Evolutionary conservation across 805 yeast species (phyloP).

Genomic region (Komagataella mondaviorum): DNA sequence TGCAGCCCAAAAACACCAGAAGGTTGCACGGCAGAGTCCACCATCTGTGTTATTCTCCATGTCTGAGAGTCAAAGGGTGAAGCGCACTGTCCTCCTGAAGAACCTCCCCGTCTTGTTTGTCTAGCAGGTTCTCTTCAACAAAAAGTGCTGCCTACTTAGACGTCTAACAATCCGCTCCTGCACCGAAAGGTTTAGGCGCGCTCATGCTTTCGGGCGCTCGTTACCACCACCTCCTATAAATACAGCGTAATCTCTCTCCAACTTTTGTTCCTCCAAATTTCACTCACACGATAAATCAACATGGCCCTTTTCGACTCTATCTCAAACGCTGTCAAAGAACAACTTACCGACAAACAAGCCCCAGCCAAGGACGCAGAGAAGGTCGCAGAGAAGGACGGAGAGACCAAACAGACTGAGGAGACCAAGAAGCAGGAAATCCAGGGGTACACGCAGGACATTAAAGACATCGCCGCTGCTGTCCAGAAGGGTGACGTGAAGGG

Average conservation of each 20-base stretch:
- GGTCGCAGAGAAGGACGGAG: not conserved
- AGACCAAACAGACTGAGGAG: not conserved
- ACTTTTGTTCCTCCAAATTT: not conserved
- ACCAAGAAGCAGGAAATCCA: not conserved
- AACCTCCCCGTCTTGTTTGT: not conserved
- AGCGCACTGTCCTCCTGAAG: not conserved
- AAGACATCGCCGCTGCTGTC: not conserved
- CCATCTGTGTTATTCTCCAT: no score
- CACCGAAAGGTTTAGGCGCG: not conserved
- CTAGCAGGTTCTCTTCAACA: not conserved
- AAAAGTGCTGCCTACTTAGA: not conserved
- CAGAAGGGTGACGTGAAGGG: not conserved
- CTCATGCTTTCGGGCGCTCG: not conserved
- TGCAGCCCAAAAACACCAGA: not conserved
- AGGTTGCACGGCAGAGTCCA: no score
- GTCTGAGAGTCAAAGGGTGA: no score
- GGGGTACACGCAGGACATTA: not conserved
- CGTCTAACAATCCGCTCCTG: not conserved
- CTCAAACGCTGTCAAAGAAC: not conserved
- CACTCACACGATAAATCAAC: not conserved
- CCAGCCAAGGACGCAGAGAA: not conserved
- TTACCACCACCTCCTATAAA: not conserved
- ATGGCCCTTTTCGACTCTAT: not conserved
- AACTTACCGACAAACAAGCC: not conserved
- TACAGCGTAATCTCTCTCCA: not conserved